A percentile compares a stretch with the other conserved stretches of the same genome.
These are phyloP conservation scores for Nakazawaea sp. DNA, from an alignment of 805 yeast genomes.

Conservation along the genomic window DNA sequence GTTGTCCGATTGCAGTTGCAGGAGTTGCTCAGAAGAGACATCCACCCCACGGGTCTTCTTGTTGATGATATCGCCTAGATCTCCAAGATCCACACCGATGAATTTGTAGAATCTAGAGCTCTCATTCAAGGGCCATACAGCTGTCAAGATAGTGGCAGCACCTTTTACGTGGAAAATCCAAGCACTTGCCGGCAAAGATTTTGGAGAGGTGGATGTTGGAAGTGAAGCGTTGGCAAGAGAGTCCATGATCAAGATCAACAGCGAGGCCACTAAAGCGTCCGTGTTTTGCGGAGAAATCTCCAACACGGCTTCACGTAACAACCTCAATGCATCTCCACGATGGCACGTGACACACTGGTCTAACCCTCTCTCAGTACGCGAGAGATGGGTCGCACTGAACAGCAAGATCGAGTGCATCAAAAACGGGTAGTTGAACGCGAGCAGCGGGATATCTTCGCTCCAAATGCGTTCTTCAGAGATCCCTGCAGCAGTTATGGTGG, in stretches of 20 bases:
- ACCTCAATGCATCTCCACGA: slow-evolving; percentile 77
- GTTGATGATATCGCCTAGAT: slow-evolving; percentile 67
- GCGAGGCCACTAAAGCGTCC: slow-evolving; percentile 91
- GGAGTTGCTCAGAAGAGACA: slow-evolving; percentile 16
- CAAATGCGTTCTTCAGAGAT: slow-evolving; percentile 81
- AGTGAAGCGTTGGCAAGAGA: slow-evolving; percentile 84
- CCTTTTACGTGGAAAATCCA: slow-evolving; percentile 98
- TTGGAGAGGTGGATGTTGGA: slow-evolving; percentile 42
- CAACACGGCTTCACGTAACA: slow-evolving; percentile 79
- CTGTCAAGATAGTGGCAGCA: slow-evolving; percentile 90
- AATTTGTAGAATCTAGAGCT: slow-evolving; percentile 59
- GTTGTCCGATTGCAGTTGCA: background rate
- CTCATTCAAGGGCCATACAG: slow-evolving; percentile 88
- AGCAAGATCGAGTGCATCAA: slow-evolving; percentile 89
- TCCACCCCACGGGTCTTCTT: slow-evolving; percentile 12
- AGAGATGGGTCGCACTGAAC: slow-evolving; percentile 86
- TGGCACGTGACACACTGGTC: slow-evolving; percentile 82
- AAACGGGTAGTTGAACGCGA: slow-evolving; percentile 84
- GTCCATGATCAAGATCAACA: slow-evolving; percentile 84
- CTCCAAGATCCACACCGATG: slow-evolving; percentile 84
- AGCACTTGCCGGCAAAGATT: slow-evolving; percentile 82
- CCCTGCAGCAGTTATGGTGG: slow-evolving; percentile 86
- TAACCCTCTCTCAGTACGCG: slow-evolving; percentile 67
- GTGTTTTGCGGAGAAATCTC: slow-evolving; percentile 80
- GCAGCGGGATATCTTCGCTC: slow-evolving; percentile 80